These are phyloP conservation scores for Paramyrothecium sp. DNA, from an alignment of 2,329 filamentous ascomycete genomes.

Conservation along the genomic window DNA sequence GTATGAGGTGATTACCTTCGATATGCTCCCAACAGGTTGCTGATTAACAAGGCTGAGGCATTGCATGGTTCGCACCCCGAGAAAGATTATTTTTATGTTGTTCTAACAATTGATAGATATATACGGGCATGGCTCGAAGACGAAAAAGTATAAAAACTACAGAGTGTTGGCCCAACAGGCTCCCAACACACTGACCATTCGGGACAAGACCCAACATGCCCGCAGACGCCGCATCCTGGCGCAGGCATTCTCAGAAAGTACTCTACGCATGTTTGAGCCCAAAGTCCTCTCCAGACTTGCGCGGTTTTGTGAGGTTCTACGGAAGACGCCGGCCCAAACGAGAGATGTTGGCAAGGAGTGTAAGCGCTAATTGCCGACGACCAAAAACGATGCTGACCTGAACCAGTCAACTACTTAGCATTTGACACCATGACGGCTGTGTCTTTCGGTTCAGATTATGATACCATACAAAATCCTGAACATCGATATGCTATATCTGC, in stretches of 20 bases:
- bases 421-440: constrained; percentile 22
- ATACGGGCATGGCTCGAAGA: constrained; percentile 10
- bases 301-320: not conserved
- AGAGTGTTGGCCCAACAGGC: constrained; percentile 8
- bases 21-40: constrained; percentile 23
- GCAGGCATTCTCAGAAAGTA: constrained; percentile 21
- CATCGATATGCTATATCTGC: constrained; percentile 12
- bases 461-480: constrained; percentile 9
- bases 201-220: constrained; percentile 9
- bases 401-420: constrained; percentile 13
- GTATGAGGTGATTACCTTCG: constrained; percentile 16
- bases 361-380: not conserved
- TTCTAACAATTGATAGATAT: too few species aligned
- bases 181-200: constrained; percentile 5
- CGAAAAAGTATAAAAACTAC: constrained; percentile 14
- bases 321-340: not conserved
- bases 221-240: constrained; percentile 12
- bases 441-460: constrained; percentile 11
- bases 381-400: not conserved
- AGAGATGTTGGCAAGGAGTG: constrained; percentile 8
- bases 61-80: too few species aligned
- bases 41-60: constrained; percentile 10
- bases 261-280: constrained; percentile 13
- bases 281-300: constrained; percentile 5
- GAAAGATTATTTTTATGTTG: too few species aligned